phyloP scores from a whole-genome alignment of 164 flowering plant species.

The Stephania cephalantha region DNA sequence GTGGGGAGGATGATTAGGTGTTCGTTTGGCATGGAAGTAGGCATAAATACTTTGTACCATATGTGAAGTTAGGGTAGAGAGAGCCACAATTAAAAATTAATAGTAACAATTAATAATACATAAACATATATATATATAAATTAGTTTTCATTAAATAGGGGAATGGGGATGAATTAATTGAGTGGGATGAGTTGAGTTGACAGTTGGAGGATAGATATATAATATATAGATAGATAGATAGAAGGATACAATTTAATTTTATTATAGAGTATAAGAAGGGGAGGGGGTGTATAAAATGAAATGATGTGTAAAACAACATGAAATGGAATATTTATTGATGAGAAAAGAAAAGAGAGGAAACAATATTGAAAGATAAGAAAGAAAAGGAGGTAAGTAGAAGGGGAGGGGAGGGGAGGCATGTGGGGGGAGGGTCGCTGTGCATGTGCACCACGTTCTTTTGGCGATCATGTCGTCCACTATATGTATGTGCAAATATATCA shows the following conservation, averaged over 20 bases:
- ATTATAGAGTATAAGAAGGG: neutral
- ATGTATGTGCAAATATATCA: neutral
- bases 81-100: no score
- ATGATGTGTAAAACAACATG: neutral
- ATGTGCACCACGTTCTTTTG: conserved; percentile 2
- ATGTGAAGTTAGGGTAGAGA: neutral
- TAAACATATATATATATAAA: no score
- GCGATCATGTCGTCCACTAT: conserved; percentile 3
- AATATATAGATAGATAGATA: no score
- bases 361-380: no score
- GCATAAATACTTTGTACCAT: neutral
- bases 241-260: no score
- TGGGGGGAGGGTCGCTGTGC: neutral
- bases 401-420: neutral
- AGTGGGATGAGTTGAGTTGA: no score
- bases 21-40: neutral
- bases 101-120: no score
- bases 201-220: no score
- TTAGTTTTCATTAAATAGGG: no score
- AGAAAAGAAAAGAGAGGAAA: neutral
- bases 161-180: no score
- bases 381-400: neutral
- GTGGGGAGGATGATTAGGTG: neutral
- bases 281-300: neutral
- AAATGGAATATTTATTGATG: neutral